Evolutionary conservation across 495 filamentous ascomycete genomes (phyloP), one percentile per base, ranked within the genome.

Genomic region (Darksidea phi): DNA sequence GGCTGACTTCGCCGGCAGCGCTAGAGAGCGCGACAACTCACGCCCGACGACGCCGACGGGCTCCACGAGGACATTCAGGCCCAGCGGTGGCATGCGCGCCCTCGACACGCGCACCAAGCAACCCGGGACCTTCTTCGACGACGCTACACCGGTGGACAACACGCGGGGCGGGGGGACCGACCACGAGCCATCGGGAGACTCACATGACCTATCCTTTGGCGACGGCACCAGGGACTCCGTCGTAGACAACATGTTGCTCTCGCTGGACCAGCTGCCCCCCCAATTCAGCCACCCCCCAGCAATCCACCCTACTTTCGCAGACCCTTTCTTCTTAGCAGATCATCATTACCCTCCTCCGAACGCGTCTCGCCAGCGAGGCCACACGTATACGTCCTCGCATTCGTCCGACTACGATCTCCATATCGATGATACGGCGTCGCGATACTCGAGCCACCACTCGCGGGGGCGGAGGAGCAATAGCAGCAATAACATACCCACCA

Each of bases 191-290:
- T 32, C 79, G 54, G 82, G 86, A 48, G 90, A 96, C 71, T 93
- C 91, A 24, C 91, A 96, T 76, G 91, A 96, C 73, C 78, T 96
- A 49, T 91, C 90, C 32, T 77, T 95, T 48, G 79, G 86, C 56
- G 86, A 91, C 70, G 84, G 87, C 61, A 86, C 86, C 25, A 84
- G 91, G 49, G 88, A 91, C 65, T 96, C 91, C 21, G 84, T 97
- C 47, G 88, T 97, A 43, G 69, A 71, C 54, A 67, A 69, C 57
- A 71, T 71, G 67, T 50, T 71, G 46, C 52, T 70, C 18, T 70
- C 67, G 12, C 55, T 71, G 26, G 63, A 69, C 52, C 61, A 64
- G 56, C 38, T 71, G 18, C 48, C 66, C 25, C n/a, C 48, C 25
- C 52, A 46, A 3, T 63, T 64, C 45, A 21, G 34, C 25, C 38